phyloP scores from a whole-genome alignment of 2,329 filamentous ascomycete species.

The Aspergillus sp. region DNA sequence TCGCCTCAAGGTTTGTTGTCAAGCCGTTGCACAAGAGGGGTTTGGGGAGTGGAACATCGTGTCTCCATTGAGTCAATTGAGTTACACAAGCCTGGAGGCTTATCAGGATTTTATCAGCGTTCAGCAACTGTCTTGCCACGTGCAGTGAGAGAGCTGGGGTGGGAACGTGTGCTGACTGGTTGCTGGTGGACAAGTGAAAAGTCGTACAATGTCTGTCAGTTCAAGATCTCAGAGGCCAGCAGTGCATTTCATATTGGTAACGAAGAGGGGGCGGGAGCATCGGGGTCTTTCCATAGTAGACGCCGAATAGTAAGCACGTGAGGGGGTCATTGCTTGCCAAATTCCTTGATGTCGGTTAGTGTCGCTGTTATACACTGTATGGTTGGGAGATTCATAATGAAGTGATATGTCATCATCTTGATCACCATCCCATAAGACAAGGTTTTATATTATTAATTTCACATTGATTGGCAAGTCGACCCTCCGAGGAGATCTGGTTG shows the following conservation, averaged over 20 bases:
- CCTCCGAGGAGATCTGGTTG: not conserved
- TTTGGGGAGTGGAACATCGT: not conserved
- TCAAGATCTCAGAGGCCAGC: not conserved
- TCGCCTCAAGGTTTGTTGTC: not conserved
- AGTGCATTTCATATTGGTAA: not conserved
- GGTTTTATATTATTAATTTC: not conserved
- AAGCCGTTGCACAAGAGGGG: not conserved
- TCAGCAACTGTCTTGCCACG: conserved; percentile 14
- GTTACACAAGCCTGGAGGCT: conserved; percentile 15
- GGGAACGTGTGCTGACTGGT: not conserved
- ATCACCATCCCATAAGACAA: not conserved
- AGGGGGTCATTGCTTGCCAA: too few relatives aligned
- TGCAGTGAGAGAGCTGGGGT: not conserved
- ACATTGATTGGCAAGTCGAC: not conserved
- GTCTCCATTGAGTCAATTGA: conserved; percentile 17
- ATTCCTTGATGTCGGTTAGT: not conserved
- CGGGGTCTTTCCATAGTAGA: too few relatives aligned
- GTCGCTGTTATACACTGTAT: not conserved
- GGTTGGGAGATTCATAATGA: not conserved
- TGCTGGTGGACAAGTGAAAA: not conserved
- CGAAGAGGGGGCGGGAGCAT: not conserved
- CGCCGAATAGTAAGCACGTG: too few relatives aligned
- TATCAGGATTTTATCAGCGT: conserved; percentile 9
- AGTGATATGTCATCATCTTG: not conserved
- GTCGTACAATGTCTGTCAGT: not conserved